phyloP scores from a whole-genome alignment of 2,329 filamentous ascomycete species.

The Talaromyces sp. region DNA sequence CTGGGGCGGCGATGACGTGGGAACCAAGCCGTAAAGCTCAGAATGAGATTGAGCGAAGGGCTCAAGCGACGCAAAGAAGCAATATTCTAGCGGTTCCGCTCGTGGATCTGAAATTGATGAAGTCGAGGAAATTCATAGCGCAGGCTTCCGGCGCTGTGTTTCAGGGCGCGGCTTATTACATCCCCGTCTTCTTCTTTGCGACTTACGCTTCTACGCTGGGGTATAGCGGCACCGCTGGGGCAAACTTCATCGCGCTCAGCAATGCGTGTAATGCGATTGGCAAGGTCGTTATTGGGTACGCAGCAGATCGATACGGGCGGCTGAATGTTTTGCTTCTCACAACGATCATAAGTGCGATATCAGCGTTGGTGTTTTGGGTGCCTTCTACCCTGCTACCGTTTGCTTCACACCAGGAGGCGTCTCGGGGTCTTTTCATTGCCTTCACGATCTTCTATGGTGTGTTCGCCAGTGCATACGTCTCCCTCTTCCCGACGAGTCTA shows the following conservation, averaged over 20 bases:
- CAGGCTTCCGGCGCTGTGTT: constrained; percentile 36
- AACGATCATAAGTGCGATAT: constrained; percentile 28
- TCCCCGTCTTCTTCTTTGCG: constrained; percentile 39
- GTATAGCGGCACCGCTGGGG: constrained; percentile 34
- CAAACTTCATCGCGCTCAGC: constrained; percentile 39
- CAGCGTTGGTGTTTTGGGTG: constrained; percentile 28
- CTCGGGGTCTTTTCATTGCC: constrained; percentile 27
- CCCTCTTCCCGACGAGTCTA: constrained; percentile 39
- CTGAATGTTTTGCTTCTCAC: constrained; percentile 38
- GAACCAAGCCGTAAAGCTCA: constrained; percentile 24
- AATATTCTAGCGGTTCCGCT: constrained; percentile 21
- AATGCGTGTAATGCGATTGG: constrained; percentile 41
- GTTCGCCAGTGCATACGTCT: constrained; percentile 38
- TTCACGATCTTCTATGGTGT: constrained; percentile 36
- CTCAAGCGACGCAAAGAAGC: constrained; percentile 16
- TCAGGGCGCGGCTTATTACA: constrained; percentile 39
- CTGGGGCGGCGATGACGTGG: constrained; percentile 29
- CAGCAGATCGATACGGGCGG: constrained; percentile 38
- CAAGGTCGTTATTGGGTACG: constrained; percentile 37
- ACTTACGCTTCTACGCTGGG: constrained; percentile 39
- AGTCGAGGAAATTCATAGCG: constrained; percentile 33
- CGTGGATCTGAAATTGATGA: constrained; percentile 34
- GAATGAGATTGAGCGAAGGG: constrained; percentile 18
- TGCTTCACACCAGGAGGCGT: neutral
- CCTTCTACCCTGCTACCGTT: constrained; percentile 22